These are phyloP conservation scores for Glarea lozoyensis DNA, from an alignment of 495 filamentous ascomycete species.

Conservation along the genomic window DNA sequence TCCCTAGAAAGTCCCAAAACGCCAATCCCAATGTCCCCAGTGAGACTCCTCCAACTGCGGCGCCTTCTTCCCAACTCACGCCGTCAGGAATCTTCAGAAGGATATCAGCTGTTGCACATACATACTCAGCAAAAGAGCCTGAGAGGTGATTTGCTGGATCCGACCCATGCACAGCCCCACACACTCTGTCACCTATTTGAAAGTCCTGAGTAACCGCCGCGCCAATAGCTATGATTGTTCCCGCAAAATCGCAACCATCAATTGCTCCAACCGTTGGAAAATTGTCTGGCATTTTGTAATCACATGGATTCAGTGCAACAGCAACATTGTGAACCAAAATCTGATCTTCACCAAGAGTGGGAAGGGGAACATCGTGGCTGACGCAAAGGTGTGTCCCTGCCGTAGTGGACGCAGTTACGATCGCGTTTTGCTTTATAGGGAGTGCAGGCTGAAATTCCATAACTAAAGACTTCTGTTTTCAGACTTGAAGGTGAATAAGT, in stretches of 20 bases:
- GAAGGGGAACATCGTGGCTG: slow-evolving; percentile 8
- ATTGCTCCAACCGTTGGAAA: slow-evolving; percentile 24
- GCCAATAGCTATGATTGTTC: slow-evolving; percentile 32
- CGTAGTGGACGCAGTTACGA: too few relatives aligned
- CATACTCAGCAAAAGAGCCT: slow-evolving; percentile 45
- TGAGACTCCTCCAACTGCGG: slow-evolving; percentile 37
- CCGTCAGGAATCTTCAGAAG: slow-evolving; percentile 35
- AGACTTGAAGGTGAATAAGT: too few relatives aligned
- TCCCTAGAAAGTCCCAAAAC: too few relatives aligned
- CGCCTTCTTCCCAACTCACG: slow-evolving; percentile 35
- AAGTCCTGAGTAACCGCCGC: slow-evolving; percentile 23
- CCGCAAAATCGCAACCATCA: slow-evolving; percentile 37
- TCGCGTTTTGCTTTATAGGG: too few relatives aligned
- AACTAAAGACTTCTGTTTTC: too few relatives aligned
- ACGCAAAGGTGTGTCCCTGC: too few relatives aligned
- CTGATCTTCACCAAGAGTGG: neutral
- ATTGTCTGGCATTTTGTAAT: slow-evolving; percentile 24
- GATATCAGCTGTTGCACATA: slow-evolving; percentile 23
- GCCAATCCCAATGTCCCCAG: slow-evolving; percentile 26
- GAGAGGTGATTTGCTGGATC: slow-evolving; percentile 31
- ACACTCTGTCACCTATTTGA: slow-evolving; percentile 27
- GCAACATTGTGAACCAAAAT: slow-evolving; percentile 18
- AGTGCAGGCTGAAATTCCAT: too few relatives aligned
- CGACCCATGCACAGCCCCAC: slow-evolving; percentile 34
- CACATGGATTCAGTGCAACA: slow-evolving; percentile 36